Conservation (phyloP, 768 basidiomycete genomes). For the Plicaturopsis crispa region DNA sequence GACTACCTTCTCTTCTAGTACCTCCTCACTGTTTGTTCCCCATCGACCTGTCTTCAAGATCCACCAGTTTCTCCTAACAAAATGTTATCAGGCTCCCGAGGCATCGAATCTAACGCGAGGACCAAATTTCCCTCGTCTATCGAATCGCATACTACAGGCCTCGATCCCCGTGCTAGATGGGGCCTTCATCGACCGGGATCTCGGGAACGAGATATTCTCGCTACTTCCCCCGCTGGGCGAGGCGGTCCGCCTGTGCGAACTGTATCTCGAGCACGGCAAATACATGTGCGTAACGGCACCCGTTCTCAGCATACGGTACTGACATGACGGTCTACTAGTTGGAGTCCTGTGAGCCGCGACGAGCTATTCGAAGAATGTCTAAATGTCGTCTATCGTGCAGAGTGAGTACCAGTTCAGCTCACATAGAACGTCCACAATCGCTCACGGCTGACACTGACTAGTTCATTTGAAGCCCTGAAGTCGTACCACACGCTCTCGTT, state of each 20-base stretch:
- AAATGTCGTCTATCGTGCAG: slow-evolving; percentile 42
- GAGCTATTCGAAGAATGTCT: slow-evolving; percentile 55
- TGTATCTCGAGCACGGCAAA: slow-evolving; percentile 57
- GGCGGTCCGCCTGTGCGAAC: slow-evolving; percentile 52
- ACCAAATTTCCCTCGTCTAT: slow-evolving; percentile 27
- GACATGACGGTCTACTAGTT: slow-evolving; percentile 26
- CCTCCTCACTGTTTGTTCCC: too few relatives aligned
- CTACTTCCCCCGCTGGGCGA: slow-evolving; percentile 51
- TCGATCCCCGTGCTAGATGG: slow-evolving; percentile 25
- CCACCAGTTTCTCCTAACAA: slow-evolving; percentile 5
- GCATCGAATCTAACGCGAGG: slow-evolving; percentile 2
- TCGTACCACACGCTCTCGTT: slow-evolving; percentile 49
- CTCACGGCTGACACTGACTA: slow-evolving; percentile 13
- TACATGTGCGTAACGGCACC: slow-evolving; percentile 38
- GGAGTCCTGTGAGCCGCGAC: slow-evolving; percentile 42
- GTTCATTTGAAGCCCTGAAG: slow-evolving; percentile 29
- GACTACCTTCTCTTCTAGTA: too few relatives aligned
- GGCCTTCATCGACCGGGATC: slow-evolving; percentile 21
- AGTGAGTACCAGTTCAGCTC: slow-evolving; percentile 23
- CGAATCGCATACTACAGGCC: slow-evolving; percentile 29
- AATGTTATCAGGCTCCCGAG: slow-evolving; percentile 17
- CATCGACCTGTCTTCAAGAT: too few relatives aligned
- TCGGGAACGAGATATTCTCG: slow-evolving; percentile 36
- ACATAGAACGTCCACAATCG: background rate
- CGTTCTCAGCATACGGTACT: background rate